Conservation (phyloP, 306 rosid genomes). For the Vigna nakashimae region DNA sequence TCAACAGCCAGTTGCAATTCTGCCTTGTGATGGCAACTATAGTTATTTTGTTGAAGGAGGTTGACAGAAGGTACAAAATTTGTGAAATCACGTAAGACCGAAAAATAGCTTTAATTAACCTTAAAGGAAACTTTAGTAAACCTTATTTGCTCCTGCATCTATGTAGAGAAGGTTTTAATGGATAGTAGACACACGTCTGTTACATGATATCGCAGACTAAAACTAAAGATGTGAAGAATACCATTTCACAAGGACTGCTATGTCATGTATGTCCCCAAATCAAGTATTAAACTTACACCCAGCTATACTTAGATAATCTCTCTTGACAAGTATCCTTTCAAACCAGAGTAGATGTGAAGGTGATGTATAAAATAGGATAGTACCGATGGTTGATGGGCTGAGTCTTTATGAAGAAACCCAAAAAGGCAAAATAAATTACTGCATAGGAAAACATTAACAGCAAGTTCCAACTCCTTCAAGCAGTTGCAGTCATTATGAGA, state of each 20-base stretch:
- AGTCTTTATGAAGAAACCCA: conserved; percentile 2
- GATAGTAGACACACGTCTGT: neutral
- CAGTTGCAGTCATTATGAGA: conserved; percentile 14
- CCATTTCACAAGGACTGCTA: conserved; percentile 7
- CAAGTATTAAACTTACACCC: conserved; percentile 13
- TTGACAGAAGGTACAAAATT: too few relatives aligned
- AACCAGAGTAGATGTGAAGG: conserved; percentile 16
- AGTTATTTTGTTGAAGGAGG: neutral
- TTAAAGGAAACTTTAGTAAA: neutral
- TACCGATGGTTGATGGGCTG: conserved; percentile 8
- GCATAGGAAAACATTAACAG: conserved; percentile 3
- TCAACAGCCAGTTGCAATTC: conserved; percentile 19
- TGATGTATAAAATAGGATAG: neutral
- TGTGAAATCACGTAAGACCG: too few relatives aligned
- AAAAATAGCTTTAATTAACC: too few relatives aligned
- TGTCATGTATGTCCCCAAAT: neutral
- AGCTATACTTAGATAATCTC: neutral
- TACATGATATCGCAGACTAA: conserved; percentile 4
- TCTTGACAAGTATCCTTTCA: conserved; percentile 10
- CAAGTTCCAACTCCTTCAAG: conserved; percentile 12
- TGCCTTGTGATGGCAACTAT: conserved; percentile 17
- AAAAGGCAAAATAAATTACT: neutral
- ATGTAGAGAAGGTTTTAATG: conserved; percentile 13
- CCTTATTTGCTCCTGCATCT: conserved; percentile 9
- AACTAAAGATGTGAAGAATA: conserved; percentile 18